These are phyloP conservation scores for Pneumocystis wakefieldiae DNA, from an alignment of 1,139 yeast genomes.

Conservation along the genomic window DNA sequence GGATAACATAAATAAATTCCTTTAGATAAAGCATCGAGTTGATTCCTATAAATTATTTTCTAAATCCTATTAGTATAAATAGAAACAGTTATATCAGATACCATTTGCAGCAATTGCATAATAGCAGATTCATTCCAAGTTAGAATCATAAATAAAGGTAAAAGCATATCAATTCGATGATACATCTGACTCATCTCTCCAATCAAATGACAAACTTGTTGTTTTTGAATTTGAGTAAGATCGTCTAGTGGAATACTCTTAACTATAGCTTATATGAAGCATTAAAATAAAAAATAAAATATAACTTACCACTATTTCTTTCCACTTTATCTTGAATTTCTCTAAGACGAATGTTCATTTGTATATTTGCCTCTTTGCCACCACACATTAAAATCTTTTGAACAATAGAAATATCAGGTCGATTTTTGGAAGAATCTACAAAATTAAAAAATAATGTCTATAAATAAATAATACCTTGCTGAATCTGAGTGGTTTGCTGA, in stretches of 20 bases:
- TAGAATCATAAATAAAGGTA: background rate
- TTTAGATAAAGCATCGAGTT: background rate
- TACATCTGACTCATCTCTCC: background rate
- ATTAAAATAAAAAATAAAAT: background rate
- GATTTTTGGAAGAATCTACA: background rate
- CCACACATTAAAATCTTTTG: background rate
- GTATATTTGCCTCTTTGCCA: background rate
- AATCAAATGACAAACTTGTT: background rate
- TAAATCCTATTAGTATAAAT: background rate
- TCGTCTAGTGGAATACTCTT: background rate
- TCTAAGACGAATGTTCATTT: background rate
- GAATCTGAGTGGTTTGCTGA: background rate
- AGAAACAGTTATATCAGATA: background rate
- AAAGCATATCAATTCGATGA: background rate
- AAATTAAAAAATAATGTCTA: background rate
- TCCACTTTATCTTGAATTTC: background rate
- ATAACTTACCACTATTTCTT: background rate
- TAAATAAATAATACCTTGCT: background rate
- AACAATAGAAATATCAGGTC: background rate
- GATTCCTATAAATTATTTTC: background rate
- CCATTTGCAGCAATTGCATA: background rate
- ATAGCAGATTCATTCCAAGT: background rate
- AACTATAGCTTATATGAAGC: background rate
- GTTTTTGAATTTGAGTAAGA: background rate
- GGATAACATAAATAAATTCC: background rate